Evolutionary conservation across 192 early-diverging fungal genomes (phyloP), one percentile per base, ranked within the genome.

Genomic region (Backusella macrospora): DNA sequence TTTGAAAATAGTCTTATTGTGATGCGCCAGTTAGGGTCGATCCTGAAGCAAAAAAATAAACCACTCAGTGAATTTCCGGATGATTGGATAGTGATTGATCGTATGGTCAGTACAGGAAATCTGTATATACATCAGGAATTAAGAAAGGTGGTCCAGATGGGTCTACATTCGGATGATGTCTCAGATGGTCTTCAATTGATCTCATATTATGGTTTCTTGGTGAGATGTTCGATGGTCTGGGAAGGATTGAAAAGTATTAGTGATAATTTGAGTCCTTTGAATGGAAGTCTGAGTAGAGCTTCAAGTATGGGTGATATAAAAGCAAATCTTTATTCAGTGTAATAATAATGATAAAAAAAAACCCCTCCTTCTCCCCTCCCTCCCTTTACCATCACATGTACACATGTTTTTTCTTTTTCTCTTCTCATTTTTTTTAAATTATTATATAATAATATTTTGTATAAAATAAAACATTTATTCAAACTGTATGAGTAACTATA

Each of bases 171-270:
- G 15, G 21, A 68, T 16, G 44, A 68, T 26, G 26, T 34, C 43
- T 4, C 52, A 1, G 67, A 68, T 46, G 44, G 67, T 44, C 42
- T 68, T 26, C 43, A 68, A 23, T 34, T 47, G 16, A 8, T 68
- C 8, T 68, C 43, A 34, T 44, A 72, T 72, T 64, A 72, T 37
- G 71, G 71, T 4, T 72, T 72, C 40, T 26, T 72, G 23, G 59
- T 72, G 14, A 39, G 71, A 12, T 72, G 71, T 38, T 64, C 62
- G 1, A 72, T 64, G 62, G 37, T 72, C 34, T 72, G 71, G 71
- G 55, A 72, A 44, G 59, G 71, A 4, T 15, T 72, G 1, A 40
- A 44, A 12, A 72, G 23, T 6, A 49, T 72, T 34, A 62, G 21
- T 39, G 71, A 72, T 26, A 64, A 72, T 5, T 18, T 72, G 29